These are phyloP conservation scores for Furcasterigmium sp. DNA, from an alignment of 2,329 filamentous ascomycete species.

Conservation along the genomic window DNA sequence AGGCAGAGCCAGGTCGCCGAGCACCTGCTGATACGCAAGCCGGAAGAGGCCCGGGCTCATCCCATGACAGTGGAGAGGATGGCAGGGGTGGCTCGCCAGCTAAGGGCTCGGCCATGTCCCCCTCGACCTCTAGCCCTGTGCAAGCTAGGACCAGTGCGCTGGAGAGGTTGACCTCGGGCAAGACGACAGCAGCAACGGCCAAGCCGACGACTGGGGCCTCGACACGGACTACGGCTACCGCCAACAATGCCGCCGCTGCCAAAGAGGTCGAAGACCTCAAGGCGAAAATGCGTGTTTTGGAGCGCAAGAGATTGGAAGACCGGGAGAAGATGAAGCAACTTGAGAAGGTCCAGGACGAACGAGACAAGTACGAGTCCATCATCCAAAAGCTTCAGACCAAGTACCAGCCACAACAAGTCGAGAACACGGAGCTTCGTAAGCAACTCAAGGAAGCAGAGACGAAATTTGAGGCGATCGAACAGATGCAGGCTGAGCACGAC, in stretches of 20 bases:
- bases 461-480: slow-evolving; percentile 64
- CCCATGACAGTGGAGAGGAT: slow-evolving; percentile 26
- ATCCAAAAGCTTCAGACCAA: slow-evolving; percentile 90
- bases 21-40: slow-evolving; percentile 42
- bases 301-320: slow-evolving; percentile 82
- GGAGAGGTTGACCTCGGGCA: slow-evolving; percentile 41
- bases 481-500: slow-evolving; percentile 78
- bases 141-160: slow-evolving; percentile 44
- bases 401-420: slow-evolving; percentile 77
- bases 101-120: slow-evolving; percentile 47
- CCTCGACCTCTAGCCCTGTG: slow-evolving; percentile 45
- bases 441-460: slow-evolving; percentile 71
- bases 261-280: slow-evolving; percentile 83
- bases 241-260: slow-evolving; percentile 42
- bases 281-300: slow-evolving; percentile 78
- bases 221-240: slow-evolving; percentile 19
- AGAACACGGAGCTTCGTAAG: slow-evolving; percentile 71
- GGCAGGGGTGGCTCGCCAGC: slow-evolving; percentile 34
- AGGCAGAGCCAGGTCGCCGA: slow-evolving; percentile 33
- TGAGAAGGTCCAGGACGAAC: slow-evolving; percentile 70
- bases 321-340: slow-evolving; percentile 77
- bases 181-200: slow-evolving; percentile 22
- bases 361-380: slow-evolving; percentile 74
- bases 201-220: slow-evolving; percentile 14
- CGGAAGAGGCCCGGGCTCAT: slow-evolving; percentile 32